Percentiles rank a stretch among this genome's conserved stretches.
phyloP scores from a whole-genome alignment of 257 asterid species.

The Nicotiana tabacum region DNA sequence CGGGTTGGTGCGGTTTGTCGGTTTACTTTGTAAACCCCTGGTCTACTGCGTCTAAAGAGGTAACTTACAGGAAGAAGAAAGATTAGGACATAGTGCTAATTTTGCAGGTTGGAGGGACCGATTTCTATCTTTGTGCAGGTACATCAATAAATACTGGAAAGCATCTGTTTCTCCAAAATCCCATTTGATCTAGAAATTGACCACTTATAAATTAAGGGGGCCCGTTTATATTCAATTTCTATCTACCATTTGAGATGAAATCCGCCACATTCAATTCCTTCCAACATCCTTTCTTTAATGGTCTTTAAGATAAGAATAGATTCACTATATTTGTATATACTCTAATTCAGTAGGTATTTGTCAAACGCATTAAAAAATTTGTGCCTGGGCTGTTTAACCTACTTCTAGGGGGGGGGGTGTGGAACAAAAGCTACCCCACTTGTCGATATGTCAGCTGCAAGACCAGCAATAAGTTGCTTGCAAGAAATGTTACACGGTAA shows the following conservation, averaged over 20 bases:
- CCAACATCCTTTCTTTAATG: constrained; percentile 1
- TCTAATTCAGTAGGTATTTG: background rate
- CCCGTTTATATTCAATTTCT: constrained; percentile 6
- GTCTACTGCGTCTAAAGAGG: background rate
- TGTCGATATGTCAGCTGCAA: background rate
- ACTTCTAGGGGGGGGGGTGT: background rate
- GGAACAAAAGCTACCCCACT: background rate
- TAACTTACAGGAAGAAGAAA: constrained; percentile 5
- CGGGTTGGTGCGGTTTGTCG: too few relatives aligned
- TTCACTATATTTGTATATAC: background rate
- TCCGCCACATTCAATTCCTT: background rate
- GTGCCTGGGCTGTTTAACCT: background rate
- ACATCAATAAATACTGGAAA: background rate
- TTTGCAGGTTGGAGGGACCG: constrained; percentile 5
- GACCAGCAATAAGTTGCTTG: background rate
- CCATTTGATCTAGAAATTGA: background rate
- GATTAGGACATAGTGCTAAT: constrained; percentile 5
- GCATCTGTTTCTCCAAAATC: background rate
- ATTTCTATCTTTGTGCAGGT: background rate
- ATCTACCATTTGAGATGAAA: constrained; percentile 6
- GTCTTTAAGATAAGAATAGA: background rate
- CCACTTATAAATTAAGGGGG: background rate
- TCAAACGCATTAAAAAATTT: background rate
- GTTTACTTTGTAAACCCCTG: too few relatives aligned
- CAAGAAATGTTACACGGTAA: background rate